Evolutionary conservation across 768 basidiomycete genomes (phyloP).

Genomic region (Leccinum obscurum): DNA sequence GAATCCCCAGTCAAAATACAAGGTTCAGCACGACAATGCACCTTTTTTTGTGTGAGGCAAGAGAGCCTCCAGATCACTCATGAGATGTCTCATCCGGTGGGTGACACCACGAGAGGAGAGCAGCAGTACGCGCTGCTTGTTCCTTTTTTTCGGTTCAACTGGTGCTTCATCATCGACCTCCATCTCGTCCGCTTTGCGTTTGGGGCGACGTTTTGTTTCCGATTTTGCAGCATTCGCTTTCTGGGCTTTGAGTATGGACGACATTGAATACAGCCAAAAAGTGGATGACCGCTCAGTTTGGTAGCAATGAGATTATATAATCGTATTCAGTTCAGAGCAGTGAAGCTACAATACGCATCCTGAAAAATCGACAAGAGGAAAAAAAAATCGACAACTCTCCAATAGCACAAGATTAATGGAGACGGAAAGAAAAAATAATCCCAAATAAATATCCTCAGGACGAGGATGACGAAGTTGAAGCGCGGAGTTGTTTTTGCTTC

Average conservation of each 20-base stretch:
- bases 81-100: constrained; percentile 94
- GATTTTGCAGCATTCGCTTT: constrained; percentile 54
- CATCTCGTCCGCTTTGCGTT: constrained; percentile 65
- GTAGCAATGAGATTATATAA: constrained; percentile 26
- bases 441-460: constrained; percentile 22
- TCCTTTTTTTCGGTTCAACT: constrained; percentile 57
- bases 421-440: not conserved
- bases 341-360: constrained; percentile 3
- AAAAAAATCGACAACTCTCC: constrained; percentile 1
- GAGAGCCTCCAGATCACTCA: constrained; percentile 89
- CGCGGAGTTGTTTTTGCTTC: constrained; percentile 77
- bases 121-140: constrained; percentile 94
- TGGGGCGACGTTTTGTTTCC: constrained; percentile 45
- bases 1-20: not conserved
- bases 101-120: constrained; percentile 93
- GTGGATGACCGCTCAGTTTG: not conserved
- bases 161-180: constrained; percentile 54
- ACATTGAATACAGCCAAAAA: constrained; percentile 42
- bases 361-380: not conserved
- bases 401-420: not conserved
- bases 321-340: not conserved
- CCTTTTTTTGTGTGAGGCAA: constrained; percentile 98
- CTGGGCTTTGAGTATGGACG: constrained; percentile 63
- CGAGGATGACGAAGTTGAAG: constrained; percentile 31
- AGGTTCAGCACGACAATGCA: constrained; percentile 37